Conservation (phyloP, 2,329 filamentous ascomycete species). For the Phialemoniopsis sp. region DNA sequence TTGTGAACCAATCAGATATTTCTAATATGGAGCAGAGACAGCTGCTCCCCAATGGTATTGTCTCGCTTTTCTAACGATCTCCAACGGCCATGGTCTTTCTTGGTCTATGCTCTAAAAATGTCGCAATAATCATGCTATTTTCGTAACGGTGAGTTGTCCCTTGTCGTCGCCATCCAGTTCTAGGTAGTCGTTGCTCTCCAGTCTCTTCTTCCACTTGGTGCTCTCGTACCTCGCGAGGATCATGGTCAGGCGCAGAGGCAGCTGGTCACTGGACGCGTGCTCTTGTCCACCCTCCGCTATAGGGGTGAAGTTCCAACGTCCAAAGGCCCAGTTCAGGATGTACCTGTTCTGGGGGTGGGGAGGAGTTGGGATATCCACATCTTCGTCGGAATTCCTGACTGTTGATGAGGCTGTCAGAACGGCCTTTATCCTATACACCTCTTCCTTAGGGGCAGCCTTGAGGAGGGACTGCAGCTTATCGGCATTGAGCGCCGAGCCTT, state of each 20-base stretch:
- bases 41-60: too few relatives aligned
- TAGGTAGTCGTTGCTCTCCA: conserved; percentile 54
- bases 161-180: conserved; percentile 40
- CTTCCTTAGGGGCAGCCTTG: conserved; percentile 76
- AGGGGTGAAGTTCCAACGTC: conserved; percentile 85
- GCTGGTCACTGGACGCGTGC: conserved; percentile 51
- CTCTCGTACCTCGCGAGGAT: conserved; percentile 71
- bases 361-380: conserved; percentile 26
- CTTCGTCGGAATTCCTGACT: conserved; percentile 47
- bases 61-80: too few relatives aligned
- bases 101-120: neutral
- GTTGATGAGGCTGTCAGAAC: conserved; percentile 42
- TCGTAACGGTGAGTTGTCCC: conserved; percentile 48
- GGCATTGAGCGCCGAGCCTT: conserved; percentile 38
- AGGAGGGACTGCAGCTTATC: conserved; percentile 66
- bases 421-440: conserved; percentile 92
- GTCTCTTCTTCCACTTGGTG: conserved; percentile 71
- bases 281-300: conserved; percentile 35
- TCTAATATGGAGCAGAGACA: too few relatives aligned
- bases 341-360: conserved; percentile 48
- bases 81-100: conserved; percentile 6
- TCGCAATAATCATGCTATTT: conserved; percentile 31
- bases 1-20: too few relatives aligned
- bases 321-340: conserved; percentile 98
- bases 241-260: conserved; percentile 65